These are phyloP conservation scores for slime mould (Dictyostelium discoideum) DNA, from an alignment of 78 protist genomes.

Conservation along the genomic window DNA sequence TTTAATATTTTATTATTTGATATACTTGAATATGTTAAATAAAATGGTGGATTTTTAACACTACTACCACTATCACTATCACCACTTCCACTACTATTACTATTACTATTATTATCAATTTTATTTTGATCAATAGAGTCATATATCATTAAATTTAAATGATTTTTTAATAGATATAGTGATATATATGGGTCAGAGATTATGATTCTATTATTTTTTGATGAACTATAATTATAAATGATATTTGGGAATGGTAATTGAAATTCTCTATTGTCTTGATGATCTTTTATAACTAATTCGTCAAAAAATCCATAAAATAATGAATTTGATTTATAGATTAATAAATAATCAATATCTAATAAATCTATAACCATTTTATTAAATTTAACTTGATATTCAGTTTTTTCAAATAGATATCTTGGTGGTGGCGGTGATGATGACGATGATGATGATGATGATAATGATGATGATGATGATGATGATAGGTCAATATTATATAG, in stretches of 20 bases:
- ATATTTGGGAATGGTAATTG: not conserved
- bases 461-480: not conserved
- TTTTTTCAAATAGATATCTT: not conserved
- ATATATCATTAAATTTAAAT: not conserved
- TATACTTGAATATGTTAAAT: not conserved
- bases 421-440: too few relatives aligned
- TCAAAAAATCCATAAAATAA: not conserved
- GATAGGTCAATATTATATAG: not conserved
- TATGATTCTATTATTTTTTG: not conserved
- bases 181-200: not conserved
- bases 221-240: not conserved
- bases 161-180: not conserved
- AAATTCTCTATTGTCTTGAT: not conserved
- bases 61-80: not conserved
- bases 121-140: not conserved
- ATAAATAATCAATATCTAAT: not conserved
- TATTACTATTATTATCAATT: not conserved
- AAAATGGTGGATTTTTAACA: not conserved
- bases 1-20: not conserved
- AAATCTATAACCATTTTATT: not conserved
- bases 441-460: not conserved
- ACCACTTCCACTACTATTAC: not conserved
- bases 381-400: not conserved
- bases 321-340: not conserved
- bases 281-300: not conserved